Base-by-base conservation (phyloP, 2,329 filamentous ascomycete species). In the Fusarium coffeatum region DNA sequence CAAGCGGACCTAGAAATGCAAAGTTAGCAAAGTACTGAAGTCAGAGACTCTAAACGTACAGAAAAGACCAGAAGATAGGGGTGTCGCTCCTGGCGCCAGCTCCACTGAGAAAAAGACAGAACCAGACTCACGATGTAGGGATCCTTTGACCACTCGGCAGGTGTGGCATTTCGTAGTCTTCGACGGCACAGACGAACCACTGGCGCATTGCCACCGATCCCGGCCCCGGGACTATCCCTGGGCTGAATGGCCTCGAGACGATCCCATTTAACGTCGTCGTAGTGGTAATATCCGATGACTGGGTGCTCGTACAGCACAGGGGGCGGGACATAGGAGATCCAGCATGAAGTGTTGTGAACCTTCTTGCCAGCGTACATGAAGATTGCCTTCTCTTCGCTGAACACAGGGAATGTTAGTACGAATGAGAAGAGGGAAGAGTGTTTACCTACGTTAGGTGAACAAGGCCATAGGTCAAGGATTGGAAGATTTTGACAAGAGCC, bases 71-170 rank as follows among this genome's bases (percentile, higher is more conserved):
- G 11, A 22, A 49, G 20, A 34, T 23, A 10, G 11, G 28, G 47
- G 15, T 34, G 20, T 11, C 28, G 47, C 20, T 22, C 15, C 47
- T 34, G 30, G 47, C 47, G 32, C 30, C 25, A 56, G 27, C 42
- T 25, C 50, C 18, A 30, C 28, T 55, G 42, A 30, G 53, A 42
- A 8, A 55, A 16, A 16, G 53, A 55, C 9, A 55, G 43, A n/a
- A 55, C 18, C 28, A 55, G 16, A 25, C 42, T 32, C 9, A 55
- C 41, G 6, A 55, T 9, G 32, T 55, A 55, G 13, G 42, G 53
- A 16, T 55, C 53, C 23, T 55, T 13, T 0, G 16, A 47, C 53
- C 53, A 55, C 10, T 27, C 8, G 2, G 6, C 0, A 4, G 53
- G 42, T 13, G 42, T 55, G 28, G 30, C 53, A 5, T 20, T 8